Evolutionary conservation across 495 filamentous ascomycete species (phyloP).

Genomic region (Usnea hakonensis): DNA sequence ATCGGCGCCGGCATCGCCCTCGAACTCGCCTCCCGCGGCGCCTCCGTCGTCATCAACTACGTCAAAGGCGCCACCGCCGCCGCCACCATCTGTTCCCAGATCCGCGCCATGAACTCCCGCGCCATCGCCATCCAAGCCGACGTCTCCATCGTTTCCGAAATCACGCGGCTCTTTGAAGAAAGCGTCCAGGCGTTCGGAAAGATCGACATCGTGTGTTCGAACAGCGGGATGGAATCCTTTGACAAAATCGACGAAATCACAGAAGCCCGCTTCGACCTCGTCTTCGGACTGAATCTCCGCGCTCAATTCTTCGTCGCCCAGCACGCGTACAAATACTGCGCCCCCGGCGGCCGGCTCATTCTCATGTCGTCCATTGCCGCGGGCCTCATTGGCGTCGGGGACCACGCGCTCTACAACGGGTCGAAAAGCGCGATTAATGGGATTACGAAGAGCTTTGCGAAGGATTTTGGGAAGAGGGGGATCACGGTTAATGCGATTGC

Average conservation of each 20-base stretch:
- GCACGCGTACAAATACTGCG: constrained; percentile 62
- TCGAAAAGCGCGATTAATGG: constrained; percentile 53
- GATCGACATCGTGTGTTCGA: constrained; percentile 69
- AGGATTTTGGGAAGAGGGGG: constrained; percentile 42
- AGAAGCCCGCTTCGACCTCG: constrained; percentile 64
- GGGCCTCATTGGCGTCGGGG: constrained; percentile 49
- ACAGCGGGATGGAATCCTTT: constrained; percentile 51
- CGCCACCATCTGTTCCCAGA: constrained; percentile 53
- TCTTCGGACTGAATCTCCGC: constrained; percentile 68
- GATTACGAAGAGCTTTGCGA: constrained; percentile 49
- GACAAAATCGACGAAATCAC: constrained; percentile 56
- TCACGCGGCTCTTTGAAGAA: constrained; percentile 53
- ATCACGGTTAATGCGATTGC: constrained; percentile 62
- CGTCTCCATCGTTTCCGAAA: constrained; percentile 57
- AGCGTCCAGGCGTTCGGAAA: constrained; percentile 59
- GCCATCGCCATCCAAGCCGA: constrained; percentile 70
- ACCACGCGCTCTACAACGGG: constrained; percentile 55
- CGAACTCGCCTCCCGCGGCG: constrained; percentile 65
- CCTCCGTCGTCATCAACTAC: constrained; percentile 73
- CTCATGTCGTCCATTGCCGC: constrained; percentile 51
- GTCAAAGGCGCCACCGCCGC: constrained; percentile 54
- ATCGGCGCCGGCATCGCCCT: constrained; percentile 70
- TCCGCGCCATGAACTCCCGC: constrained; percentile 50
- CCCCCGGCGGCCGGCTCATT: constrained; percentile 60
- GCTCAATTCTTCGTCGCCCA: constrained; percentile 82